phyloP scores from a whole-genome alignment of 2,329 filamentous ascomycete species.

The Exophiala sideris region DNA sequence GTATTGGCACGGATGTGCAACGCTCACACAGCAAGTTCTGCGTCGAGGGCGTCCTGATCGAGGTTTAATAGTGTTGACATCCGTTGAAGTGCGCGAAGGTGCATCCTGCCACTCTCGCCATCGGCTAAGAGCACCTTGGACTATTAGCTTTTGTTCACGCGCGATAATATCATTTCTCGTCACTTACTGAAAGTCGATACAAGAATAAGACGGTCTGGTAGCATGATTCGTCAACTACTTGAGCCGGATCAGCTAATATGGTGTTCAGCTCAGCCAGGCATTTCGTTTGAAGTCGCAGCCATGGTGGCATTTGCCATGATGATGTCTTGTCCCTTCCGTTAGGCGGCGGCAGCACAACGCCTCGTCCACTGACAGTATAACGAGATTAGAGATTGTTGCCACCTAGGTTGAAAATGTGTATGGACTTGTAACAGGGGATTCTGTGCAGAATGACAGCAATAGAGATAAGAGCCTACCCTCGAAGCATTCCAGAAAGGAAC shows the following conservation, averaged over 20 bases:
- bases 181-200: conserved; percentile 20
- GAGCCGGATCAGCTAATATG: conserved; percentile 4
- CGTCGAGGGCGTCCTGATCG: background rate
- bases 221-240: conserved; percentile 13
- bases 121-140: conserved; percentile 18
- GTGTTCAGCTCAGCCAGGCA: conserved; percentile 18
- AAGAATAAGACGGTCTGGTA: conserved; percentile 21
- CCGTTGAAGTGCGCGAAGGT: conserved; percentile 12
- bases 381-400: background rate
- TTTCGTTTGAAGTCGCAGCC: conserved; percentile 21
- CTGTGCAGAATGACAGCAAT: no score
- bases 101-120: conserved; percentile 19
- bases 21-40: conserved; percentile 20
- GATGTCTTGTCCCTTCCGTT: conserved; percentile 8
- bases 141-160: background rate
- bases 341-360: conserved; percentile 20
- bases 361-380: conserved; percentile 5
- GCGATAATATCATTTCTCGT: background rate
- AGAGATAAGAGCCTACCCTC: background rate
- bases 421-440: background rate
- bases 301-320: conserved; percentile 15
- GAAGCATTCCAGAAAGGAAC: conserved; percentile 18
- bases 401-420: background rate
- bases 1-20: background rate
- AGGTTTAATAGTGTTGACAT: conserved; percentile 4